Evolutionary conservation across 2,329 filamentous ascomycete genomes (phyloP), one percentile per base, ranked within the genome.

Genomic region (Aureobasidium sp.): DNA sequence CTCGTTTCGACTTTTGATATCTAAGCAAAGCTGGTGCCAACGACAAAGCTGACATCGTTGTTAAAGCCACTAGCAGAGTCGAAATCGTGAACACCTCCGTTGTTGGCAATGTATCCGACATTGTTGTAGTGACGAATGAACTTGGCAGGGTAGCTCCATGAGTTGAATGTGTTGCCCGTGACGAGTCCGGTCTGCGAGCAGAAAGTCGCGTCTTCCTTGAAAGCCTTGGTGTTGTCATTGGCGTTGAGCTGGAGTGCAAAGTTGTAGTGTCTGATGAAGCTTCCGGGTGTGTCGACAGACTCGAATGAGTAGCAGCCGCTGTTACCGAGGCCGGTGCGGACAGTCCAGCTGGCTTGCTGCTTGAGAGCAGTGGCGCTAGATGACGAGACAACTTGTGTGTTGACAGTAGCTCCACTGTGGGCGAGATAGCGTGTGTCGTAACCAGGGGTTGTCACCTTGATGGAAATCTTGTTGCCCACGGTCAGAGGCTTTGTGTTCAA

Each of bases 181-280:
- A 82, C 80, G 65, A 87, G 72, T 0, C 79, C 80, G 0, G 77
- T 63, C 69, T 81, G 76, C 0, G 82, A 76, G 68, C 85, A 87
- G 72, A 87, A 87, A 0, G 85, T 87, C 8, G 84, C 83, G 52
- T 87, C 84, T 66, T 87, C 84, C 4, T 73, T 41, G 72, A 87
- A 85, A 57, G 75, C 72, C 75, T 86, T 84, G 61, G 75, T 76
- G 60, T 78, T 78, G 64, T 87, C 84, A 65, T 80, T 79, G 62
- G 78, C 76, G 45, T 75, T 71, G 49, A 87, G 65, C 37, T 70
- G 51, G 0, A 87, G 79, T 31, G 25, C 75, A 57, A 84, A 87
- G 71, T 80, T 68, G 64, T 70, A 76, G 73, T 87, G 84, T 0
- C 84, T 77, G 5, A 87, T 75, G 69, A 77, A 87, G 73, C 79